Base-by-base conservation (phyloP, 2,329 filamentous ascomycete genomes). In the Fusarium torulosum region DNA sequence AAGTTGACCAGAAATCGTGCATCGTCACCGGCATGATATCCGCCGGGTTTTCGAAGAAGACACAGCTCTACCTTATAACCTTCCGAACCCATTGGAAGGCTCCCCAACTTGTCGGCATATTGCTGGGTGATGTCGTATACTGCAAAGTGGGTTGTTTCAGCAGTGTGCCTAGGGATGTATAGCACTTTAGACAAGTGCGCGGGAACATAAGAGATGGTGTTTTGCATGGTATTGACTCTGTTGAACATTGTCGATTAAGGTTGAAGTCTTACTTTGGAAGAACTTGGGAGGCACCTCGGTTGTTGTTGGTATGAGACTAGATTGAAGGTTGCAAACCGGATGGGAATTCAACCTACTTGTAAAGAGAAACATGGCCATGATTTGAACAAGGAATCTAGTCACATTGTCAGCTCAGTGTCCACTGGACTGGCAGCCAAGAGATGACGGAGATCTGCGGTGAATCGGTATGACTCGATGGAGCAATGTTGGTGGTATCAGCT, bases 31-130 rank as follows among this genome's bases (percentile, higher is more conserved):
- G 3, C 29, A 4, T 35, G 31, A 13, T 56, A 23, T 1, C 63
- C 63, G 10, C 20, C 47, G 2, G 63, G 63, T 17, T 66, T 66
- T n/a, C 33, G 47, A 31, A 65, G 46, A 45, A 63, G 25, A 4
- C 20, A 51, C 20, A 66, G 23, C 11, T 45, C 44, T 2, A 66
- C 38, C 23, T 66, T 66, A 19, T 66, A 66, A 7, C n/a, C 11
- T 11, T 51, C 37, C 1, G 46, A 47, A 6, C 63, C 56, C 51
- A 66, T 46, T 0, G 38, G 42, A 11, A 37, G 29, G 1, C 29
- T 21, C 0, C 50, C 57, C 1, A 66, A 4, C 1, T 31, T 41
- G 9, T 66, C 38, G 2, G 20, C 40, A 19, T 62, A 66, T 25
- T 31, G n/a, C 6, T 57, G 19, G 0, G 62, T 57, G 2, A 66